Percentiles rank a stretch among this genome's conserved stretches.
Evolutionary conservation across 225 moss, liverwort and hornwort species (phyloP).

Genomic region (Pleurozium schreberi): DNA sequence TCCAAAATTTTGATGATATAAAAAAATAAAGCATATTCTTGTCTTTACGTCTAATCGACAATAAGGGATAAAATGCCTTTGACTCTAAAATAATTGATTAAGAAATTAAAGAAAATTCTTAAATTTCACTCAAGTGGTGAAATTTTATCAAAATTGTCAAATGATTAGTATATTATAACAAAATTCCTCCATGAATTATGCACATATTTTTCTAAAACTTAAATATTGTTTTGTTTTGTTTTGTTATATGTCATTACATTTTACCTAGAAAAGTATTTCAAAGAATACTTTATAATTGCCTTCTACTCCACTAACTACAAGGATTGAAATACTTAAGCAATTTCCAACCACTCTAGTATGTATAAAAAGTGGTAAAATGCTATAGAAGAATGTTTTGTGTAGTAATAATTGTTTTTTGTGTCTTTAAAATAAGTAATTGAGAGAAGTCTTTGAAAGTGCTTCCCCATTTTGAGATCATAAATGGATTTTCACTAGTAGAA

Average conservation of each 20-base stretch:
- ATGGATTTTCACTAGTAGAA: too few species aligned
- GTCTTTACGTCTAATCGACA: fast-evolving
- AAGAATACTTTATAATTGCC: neutral
- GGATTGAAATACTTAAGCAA: neutral
- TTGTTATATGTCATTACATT: neutral
- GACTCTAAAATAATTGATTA: too few species aligned
- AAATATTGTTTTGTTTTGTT: neutral
- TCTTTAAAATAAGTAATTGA: neutral
- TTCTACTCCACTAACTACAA: neutral
- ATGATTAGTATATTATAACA: neutral
- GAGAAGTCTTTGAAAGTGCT: neutral
- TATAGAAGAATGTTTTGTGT: neutral
- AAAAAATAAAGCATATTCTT: neutral
- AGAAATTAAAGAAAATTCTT: neutral
- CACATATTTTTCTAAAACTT: neutral
- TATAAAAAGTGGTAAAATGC: neutral
- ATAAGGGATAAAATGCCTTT: neutral
- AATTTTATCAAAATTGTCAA: neutral
- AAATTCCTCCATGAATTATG: neutral
- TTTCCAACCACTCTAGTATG: neutral
- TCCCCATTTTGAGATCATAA: fast-evolving
- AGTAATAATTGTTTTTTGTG: neutral
- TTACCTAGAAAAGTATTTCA: neutral
- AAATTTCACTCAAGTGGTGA: neutral
- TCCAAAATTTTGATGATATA: neutral